phyloP scores from a whole-genome alignment of 163 green algal genomes.

The Scenedesmus sp. region DNA sequence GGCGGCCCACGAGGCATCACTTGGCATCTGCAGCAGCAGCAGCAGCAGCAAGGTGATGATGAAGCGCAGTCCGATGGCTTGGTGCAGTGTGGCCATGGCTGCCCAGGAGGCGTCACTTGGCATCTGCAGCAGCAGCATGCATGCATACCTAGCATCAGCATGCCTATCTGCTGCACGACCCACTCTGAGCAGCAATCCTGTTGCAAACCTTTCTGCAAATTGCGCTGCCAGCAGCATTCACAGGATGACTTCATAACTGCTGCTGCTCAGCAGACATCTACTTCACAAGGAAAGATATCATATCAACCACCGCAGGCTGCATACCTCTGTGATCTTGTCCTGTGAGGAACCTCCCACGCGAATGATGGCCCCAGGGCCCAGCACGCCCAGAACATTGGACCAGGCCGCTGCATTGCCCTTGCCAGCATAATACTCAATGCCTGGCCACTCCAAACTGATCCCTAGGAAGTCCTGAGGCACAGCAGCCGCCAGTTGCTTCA shows the following conservation, averaged over 20 bases:
- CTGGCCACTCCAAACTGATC: constrained; percentile 19
- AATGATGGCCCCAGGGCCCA: constrained; percentile 19
- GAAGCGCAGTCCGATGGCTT: background rate
- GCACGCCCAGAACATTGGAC: background rate
- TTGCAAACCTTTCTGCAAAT: too few species aligned
- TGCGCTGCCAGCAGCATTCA: too few species aligned
- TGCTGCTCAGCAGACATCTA: too few species aligned
- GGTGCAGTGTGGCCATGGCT: constrained; percentile 24
- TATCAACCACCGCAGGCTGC: background rate
- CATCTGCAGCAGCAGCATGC: background rate
- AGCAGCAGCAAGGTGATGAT: background rate
- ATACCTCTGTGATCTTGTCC: constrained; percentile 23
- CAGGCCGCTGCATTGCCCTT: background rate
- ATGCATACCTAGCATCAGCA: too few species aligned
- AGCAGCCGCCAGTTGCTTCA: background rate
- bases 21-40: constrained; percentile 5
- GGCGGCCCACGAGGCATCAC: background rate
- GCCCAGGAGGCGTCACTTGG: background rate
- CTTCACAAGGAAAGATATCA: too few species aligned
- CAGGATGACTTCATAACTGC: too few species aligned
- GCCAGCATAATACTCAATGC: constrained; percentile 22
- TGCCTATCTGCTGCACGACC: too few species aligned
- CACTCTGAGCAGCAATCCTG: too few species aligned
- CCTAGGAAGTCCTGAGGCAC: constrained; percentile 27
- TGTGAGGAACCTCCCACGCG: constrained; percentile 32